Conservation (phyloP, 2,329 filamentous ascomycete genomes). For the Alternaria sp. region DNA sequence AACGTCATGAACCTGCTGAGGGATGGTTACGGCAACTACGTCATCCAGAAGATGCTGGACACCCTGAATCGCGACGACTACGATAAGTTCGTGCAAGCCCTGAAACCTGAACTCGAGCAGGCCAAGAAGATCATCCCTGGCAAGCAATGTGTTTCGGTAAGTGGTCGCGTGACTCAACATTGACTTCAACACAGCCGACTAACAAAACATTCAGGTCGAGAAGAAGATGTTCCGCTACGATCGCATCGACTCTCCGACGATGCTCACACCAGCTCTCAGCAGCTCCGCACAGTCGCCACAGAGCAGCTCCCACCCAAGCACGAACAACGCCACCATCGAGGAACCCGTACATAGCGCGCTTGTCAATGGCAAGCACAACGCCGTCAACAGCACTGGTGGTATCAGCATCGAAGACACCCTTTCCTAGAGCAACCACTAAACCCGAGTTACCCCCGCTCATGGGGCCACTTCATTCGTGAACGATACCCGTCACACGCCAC, state of each 20-base stretch:
- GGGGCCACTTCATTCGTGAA: constrained; percentile 7
- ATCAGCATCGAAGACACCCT: constrained; percentile 29
- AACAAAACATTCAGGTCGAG: constrained; percentile 48
- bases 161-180: constrained; percentile 14
- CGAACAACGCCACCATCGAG: constrained; percentile 65
- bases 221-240: constrained; percentile 59
- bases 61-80: constrained; percentile 54
- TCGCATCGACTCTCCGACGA: constrained; percentile 41
- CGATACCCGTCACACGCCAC: constrained; percentile 12
- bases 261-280: constrained; percentile 68
- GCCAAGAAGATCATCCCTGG: constrained; percentile 53
- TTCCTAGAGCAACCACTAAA: constrained; percentile 16
- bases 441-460: constrained; percentile 9
- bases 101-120: constrained; percentile 57
- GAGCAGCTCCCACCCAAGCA: constrained; percentile 71
- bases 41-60: constrained; percentile 85
- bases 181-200: constrained; percentile 3
- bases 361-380: constrained; percentile 25
- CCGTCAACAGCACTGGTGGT: constrained; percentile 21
- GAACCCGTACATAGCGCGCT: constrained; percentile 48
- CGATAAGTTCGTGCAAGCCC: constrained; percentile 50
- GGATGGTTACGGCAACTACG: constrained; percentile 94
- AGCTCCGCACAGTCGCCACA: constrained; percentile 74
- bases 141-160: constrained; percentile 56
- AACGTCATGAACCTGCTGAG: constrained; percentile 81